phyloP scores from a whole-genome alignment of 257 asterid genomes.

The Salvia rosmarinus region DNA sequence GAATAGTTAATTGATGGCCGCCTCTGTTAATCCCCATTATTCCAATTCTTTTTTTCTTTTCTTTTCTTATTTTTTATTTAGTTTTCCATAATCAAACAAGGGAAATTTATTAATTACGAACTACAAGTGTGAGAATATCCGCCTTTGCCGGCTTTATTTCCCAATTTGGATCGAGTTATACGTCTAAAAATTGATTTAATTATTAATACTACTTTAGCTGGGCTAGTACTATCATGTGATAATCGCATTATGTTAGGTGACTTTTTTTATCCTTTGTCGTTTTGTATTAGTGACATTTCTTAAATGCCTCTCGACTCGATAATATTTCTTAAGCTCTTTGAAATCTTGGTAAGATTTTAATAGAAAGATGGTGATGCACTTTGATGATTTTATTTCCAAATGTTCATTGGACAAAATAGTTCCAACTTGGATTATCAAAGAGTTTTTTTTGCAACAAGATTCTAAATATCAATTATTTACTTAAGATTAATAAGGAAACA shows the following conservation, averaged over 20 bases:
- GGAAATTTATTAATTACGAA: constrained; percentile 21
- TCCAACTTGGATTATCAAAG: too few relatives aligned
- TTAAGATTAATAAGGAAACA: too few relatives aligned
- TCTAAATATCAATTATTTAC: too few relatives aligned
- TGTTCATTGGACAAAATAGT: too few relatives aligned
- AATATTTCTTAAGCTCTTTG: background rate
- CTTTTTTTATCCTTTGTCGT: constrained; percentile 15
- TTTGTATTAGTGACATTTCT: background rate
- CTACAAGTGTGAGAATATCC: constrained; percentile 49
- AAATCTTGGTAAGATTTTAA: background rate
- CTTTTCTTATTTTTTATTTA: too few relatives aligned
- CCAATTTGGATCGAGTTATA: constrained; percentile 32
- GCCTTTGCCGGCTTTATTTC: constrained; percentile 62
- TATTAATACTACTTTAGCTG: constrained; percentile 25
- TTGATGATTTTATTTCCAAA: too few relatives aligned
- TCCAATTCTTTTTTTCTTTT: constrained; percentile 20
- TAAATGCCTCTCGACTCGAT: background rate
- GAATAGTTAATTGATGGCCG: constrained; percentile 25
- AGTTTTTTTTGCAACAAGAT: too few relatives aligned
- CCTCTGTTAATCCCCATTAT: constrained; percentile 10
- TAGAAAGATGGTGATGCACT: background rate
- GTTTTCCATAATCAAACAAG: constrained; percentile 27
- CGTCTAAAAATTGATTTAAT: constrained; percentile 19
- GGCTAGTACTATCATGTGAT: constrained; percentile 23
- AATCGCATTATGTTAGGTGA: constrained; percentile 29